These are phyloP conservation scores for Annulohypoxylon stygium DNA, from an alignment of 495 filamentous ascomycete genomes.

Conservation along the genomic window DNA sequence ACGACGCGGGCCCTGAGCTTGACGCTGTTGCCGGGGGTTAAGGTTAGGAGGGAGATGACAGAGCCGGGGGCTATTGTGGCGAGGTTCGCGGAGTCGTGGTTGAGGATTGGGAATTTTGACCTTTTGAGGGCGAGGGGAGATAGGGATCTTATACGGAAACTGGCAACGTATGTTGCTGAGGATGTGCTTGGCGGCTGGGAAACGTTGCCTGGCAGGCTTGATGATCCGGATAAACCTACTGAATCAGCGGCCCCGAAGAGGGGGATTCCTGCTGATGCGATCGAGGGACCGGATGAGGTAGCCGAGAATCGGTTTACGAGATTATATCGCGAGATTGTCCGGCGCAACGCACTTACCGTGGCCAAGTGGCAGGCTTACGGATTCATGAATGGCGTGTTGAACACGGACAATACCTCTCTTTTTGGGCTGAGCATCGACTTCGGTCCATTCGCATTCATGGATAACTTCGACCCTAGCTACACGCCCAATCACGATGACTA, in stretches of 20 bases:
- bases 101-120: constrained; percentile 95
- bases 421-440: constrained; percentile 91
- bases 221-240: constrained; percentile 57
- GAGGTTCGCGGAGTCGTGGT: constrained; percentile 91
- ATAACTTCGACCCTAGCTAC: constrained; percentile 93
- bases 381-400: constrained; percentile 97
- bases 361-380: constrained; percentile 97
- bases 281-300: constrained; percentile 72
- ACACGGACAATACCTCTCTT: constrained; percentile 93
- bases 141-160: constrained; percentile 73
- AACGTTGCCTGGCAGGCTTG: constrained; percentile 72
- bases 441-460: constrained; percentile 96
- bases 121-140: constrained; percentile 85
- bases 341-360: constrained; percentile 88
- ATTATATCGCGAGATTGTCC: constrained; percentile 88
- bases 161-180: constrained; percentile 86
- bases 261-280: constrained; percentile 65
- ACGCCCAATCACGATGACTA: constrained; percentile 98
- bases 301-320: constrained; percentile 88
- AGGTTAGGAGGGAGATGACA: constrained; percentile 81
- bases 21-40: constrained; percentile 76
- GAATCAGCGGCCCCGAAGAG: constrained; percentile 56
- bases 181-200: constrained; percentile 89
- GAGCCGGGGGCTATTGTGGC: constrained; percentile 95
- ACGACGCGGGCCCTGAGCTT: constrained; percentile 88